phyloP scores from a whole-genome alignment of 192 early-diverging fungal genomes.

The Backusella morwellensis region DNA sequence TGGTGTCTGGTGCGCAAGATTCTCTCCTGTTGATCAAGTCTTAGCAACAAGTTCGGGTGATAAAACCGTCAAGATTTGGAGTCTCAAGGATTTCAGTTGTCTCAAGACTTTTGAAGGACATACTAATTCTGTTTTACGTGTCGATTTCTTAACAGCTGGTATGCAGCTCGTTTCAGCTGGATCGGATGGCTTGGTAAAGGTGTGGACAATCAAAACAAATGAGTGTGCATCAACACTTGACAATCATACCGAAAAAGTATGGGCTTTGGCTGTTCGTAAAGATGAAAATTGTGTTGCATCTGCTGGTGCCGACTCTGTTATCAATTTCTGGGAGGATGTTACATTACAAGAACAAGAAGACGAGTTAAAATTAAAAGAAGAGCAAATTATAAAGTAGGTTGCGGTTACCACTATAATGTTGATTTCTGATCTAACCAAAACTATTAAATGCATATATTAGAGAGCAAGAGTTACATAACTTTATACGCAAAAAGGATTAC shows the following conservation, averaged over 20 bases:
- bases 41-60: slow-evolving; percentile 91
- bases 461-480: slow-evolving; percentile 92
- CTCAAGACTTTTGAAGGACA: slow-evolving; percentile 97
- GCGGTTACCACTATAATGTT: not conserved
- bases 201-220: slow-evolving; percentile 92
- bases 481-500: slow-evolving; percentile 85
- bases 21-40: slow-evolving; percentile 96
- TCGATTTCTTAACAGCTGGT: slow-evolving; percentile 82
- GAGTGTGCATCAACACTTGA: slow-evolving; percentile 92
- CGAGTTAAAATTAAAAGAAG: slow-evolving; percentile 69
- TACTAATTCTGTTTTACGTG: slow-evolving; percentile 90
- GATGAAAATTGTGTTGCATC: slow-evolving; percentile 76
- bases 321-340: slow-evolving; percentile 91
- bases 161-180: slow-evolving; percentile 86
- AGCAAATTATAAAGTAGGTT: slow-evolving; percentile 68
- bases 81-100: slow-evolving; percentile 83
- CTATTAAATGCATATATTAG: slow-evolving; percentile 28
- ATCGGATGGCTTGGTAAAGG: slow-evolving; percentile 92
- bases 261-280: slow-evolving; percentile 80
- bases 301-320: slow-evolving; percentile 87
- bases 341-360: slow-evolving; percentile 82
- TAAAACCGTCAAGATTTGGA: slow-evolving; percentile 95
- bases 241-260: slow-evolving; percentile 93
- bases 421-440: not conserved
- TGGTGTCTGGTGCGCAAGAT: slow-evolving; percentile 92